Base-by-base conservation (phyloP, 768 basidiomycete species). In the Porphyrellus cyaneotinctus region DNA sequence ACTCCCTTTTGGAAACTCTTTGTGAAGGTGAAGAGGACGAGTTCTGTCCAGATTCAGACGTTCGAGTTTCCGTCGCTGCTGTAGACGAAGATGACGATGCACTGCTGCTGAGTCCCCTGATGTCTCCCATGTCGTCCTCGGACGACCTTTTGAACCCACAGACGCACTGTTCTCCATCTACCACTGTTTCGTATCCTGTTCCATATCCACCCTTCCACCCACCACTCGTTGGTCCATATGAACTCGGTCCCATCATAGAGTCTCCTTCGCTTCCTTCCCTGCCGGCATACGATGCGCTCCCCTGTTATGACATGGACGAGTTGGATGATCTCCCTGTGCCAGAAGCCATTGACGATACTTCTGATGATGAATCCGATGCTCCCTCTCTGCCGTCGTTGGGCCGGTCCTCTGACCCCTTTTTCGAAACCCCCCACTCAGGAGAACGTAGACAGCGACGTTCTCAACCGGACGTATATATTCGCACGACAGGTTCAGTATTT, bases 311-410 rank as follows among this genome's bases (percentile, higher is more conserved):
- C 54, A 64, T 68, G 60, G 81, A 85, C 70, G 83, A 87, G 70
- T 62, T 80, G 58, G 86, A 86, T 61, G 85, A 85, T 63, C 75
- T 83, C 30, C 74, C 85, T 26, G 80, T 89, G 38, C 88, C 87
- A 39, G 88, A 90, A 63, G 83, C 87, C 37, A 87, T 90, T 76
- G 88, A 90, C 67, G 88, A 91, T 69, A 81, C 78, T 33, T 91
- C 88, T 41, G 89, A 91, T 72, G 88, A 91, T 72, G 89, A 90
- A 74, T 88, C 88, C 15, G 88, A 91, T 60, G 72, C 79, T 6
- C 79, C 76, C 11, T 78, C 79, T 11, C 84, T 86, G 8, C 86
- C 84, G 43, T 84, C 80, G 37, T 59, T 81, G 43, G 75, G 78
- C 59, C 75, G 76, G 57, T 86, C 86, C 37, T 78, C 82, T 17